A percentile compares a stretch with the other conserved stretches of the same genome.
Evolutionary conservation across 108 stramenopile species (phyloP).

Genomic region (Pelagomonas calceolata): DNA sequence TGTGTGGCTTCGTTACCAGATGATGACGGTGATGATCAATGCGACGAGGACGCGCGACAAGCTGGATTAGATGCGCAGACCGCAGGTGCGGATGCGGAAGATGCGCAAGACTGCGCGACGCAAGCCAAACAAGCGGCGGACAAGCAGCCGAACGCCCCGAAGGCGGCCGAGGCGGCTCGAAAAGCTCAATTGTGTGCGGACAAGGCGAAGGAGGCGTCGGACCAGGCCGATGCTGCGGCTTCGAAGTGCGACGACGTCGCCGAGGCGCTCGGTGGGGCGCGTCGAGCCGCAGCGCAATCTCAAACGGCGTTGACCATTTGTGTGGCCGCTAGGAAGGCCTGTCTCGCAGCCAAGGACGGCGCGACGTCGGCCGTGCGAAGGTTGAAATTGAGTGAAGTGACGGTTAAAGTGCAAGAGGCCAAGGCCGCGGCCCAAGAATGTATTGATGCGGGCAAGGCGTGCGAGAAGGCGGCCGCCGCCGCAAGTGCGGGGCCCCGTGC

Average conservation of each 20-base stretch:
- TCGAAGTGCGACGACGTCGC: background rate
- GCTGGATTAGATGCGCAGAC: background rate
- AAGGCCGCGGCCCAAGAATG: background rate
- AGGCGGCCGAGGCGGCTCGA: background rate
- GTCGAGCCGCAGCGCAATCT: no score
- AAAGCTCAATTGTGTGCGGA: background rate
- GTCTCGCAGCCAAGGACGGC: no score
- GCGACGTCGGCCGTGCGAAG: no score
- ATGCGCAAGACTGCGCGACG: background rate
- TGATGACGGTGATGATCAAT: background rate
- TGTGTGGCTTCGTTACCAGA: background rate
- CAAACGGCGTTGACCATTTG: no score
- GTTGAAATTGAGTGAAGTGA: no score
- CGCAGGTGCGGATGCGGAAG: background rate
- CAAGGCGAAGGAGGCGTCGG: background rate
- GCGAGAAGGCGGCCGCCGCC: no score
- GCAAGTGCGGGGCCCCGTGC: no score
- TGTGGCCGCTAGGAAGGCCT: no score
- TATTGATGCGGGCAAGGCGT: no score
- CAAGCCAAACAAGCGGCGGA: background rate
- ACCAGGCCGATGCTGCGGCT: background rate
- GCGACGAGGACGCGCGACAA: background rate
- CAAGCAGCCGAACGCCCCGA: background rate
- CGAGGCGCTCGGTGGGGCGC: no score
- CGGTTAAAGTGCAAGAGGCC: no score